Base-by-base conservation (phyloP, 2,329 filamentous ascomycete genomes). In the Neonectria sp. region DNA sequence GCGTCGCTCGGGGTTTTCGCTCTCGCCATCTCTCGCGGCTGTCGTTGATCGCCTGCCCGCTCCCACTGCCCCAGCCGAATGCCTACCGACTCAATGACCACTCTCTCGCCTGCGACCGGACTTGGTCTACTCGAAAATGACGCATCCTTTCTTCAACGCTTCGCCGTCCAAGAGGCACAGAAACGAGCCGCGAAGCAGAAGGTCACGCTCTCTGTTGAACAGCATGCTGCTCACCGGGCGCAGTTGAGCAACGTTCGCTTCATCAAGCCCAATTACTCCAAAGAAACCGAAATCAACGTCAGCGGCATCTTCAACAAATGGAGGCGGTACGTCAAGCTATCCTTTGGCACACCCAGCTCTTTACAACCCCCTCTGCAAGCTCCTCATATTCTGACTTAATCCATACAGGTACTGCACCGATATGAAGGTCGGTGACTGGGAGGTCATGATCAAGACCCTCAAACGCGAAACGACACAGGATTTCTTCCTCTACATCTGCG, bases 401-500 rank as follows among this genome's bases (percentile, higher is more conserved):
- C 27, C 21, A 51, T 37, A 56, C 25, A 77, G 69, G 25, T 75
- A 74, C 43, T 77, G 55, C 51, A 33, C 33, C 31, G 29, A 77
- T 25, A 64, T 71, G 33, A 46, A 73, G 13, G 68, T 73, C 4
- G 55, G 71, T 15, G 63, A 75, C 12, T 77, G 46, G 69, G 49
- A 68, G 53, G 67, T 45, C 24, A 72, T 60, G 8, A 56, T 76
- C n/a, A 3, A 69, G 60, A 67, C 69, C 40, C 40, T 76, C 11
- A 58, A 57, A 40, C 55, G 62, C n/a, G 55, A 57, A 56, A 74
- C 37, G 31, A 73, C 45, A 17, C 65, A 76, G 53, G 75, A 77
- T 56, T 78, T 79, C 60, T 60, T 78, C 52, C 62, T 75, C 9
- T 71, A 68, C 21, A 59, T 79, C 6, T 74, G 60, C 31, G 60